Evolutionary conservation across 1,284 basidiomycete species (phyloP), one percentile per base, ranked within the genome.

Genomic region (Chiua sp.): DNA sequence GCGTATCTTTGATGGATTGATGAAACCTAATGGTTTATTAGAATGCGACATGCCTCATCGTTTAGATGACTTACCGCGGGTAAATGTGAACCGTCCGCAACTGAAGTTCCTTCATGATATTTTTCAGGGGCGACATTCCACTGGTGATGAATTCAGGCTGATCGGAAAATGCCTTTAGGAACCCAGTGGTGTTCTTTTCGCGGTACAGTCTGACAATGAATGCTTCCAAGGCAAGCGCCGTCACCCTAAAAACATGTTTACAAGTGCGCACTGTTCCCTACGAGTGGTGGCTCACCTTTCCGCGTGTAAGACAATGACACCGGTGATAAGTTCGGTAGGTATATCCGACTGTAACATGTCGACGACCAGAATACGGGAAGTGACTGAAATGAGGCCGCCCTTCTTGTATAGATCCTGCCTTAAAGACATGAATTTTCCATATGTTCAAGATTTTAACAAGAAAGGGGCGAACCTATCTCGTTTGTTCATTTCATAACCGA

Each of bases 161-260:
- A 73, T 98, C 97, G 0, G 95, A 95, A 72, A 99, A 98, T 0
- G 96, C 98, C 75, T 99, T 98, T 63, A 98, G 78, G 74, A 98
- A 99, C 2, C 96, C 97, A 7, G 82, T 84, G 74, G 85, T 79
- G 75, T 98, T 98, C 75, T 90, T 87, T 72, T 96, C 90, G 49
- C 96, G 86, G 70, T 91, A 98, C 2, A 98, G 78, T 7, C 95
- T 86, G 51, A 96, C 89, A 47, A 97, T 93, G 76, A 98, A 98
- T 1, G 95, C 93, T 71, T 97, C 96, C 33, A 91, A 79, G 26
- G 90, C 93, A 4, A 93, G 84, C 0, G 93, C 87, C 0, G 92
- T 93, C 10, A 98, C 92, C 68, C 94, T 96, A 51, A 22, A 47
- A 20, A 20, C 10, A 12, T 7, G 28, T 50, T 62, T 53, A 52